These are phyloP conservation scores for Chlorophyllum brunneum DNA, from an alignment of 768 basidiomycete genomes.

Conservation along the genomic window DNA sequence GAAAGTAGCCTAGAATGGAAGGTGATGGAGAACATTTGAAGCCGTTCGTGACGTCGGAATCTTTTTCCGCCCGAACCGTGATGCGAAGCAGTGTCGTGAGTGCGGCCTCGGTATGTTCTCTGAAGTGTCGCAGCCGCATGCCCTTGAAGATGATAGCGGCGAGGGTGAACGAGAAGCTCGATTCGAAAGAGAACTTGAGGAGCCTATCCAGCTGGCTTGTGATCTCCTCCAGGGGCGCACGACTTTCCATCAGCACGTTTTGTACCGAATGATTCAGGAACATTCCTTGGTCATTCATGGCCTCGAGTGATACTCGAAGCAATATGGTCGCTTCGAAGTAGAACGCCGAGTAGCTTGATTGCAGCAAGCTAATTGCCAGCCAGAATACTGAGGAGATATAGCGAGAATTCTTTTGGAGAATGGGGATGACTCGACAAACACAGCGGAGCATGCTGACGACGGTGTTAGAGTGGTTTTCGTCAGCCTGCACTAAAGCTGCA, in stretches of 20 bases:
- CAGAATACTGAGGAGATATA: constrained; percentile 80
- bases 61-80: constrained; percentile 43
- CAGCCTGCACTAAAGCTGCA: constrained; percentile 63
- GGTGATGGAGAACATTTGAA: constrained; percentile 42
- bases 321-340: constrained; percentile 68
- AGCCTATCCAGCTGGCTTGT: constrained; percentile 69
- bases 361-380: constrained; percentile 81
- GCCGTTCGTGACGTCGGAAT: constrained; percentile 30
- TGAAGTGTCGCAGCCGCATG: constrained; percentile 63
- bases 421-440: constrained; percentile 73
- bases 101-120: constrained; percentile 54
- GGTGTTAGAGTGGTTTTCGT: constrained; percentile 63
- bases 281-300: constrained; percentile 54
- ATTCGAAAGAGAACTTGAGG: constrained; percentile 72
- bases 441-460: constrained; percentile 89
- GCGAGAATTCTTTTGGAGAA: constrained; percentile 61
- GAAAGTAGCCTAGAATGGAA: constrained; percentile 73
- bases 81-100: constrained; percentile 62
- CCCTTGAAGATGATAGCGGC: constrained; percentile 87
- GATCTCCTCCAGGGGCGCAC: constrained; percentile 62
- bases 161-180: constrained; percentile 77
- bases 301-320: constrained; percentile 60
- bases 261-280: constrained; percentile 55
- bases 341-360: constrained; percentile 69
- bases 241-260: constrained; percentile 57